Base-by-base conservation (phyloP, 805 yeast species). In the Cyberlindnera euphorbiae region DNA sequence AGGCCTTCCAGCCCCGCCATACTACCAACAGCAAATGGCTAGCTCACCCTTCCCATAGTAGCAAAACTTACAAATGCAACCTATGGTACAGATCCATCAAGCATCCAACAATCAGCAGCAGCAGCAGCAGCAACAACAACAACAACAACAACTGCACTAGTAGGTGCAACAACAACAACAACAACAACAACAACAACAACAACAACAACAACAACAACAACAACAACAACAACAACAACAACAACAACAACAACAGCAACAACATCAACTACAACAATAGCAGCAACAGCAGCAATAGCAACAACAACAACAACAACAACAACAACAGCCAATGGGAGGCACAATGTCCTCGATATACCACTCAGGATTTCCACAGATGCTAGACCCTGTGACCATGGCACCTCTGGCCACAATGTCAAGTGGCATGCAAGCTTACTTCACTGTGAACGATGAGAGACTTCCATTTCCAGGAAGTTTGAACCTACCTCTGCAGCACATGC, bases 401-500 rank as follows among this genome's bases (percentile, higher is more conserved):
- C 19, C 18, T 21, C 18, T 13, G 13, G 30, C 17, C 25, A 13
- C 17, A 12, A 17, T 17, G 24, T 4, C 13, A 4, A 7, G n/a
- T 27, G 2, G 17, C 32, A 21, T 14, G 28, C 13, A 17, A 6
- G 15, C 14, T 22, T 23, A 19, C 22, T 19, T 19, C 22, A 19
- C 22, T 19, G 22, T 19, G 22, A 19, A 19, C 11, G 53, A 51
- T 6, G 53, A 51, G 8, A 40, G 35, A 6, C 22, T 19, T 7
- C 52, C 53, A 18, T 52, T 49, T 38, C 56, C 56, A 13, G 56
- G 55, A 2, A 30, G 42, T 8, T 27, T 50, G 13, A 52, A 52
- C 12, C 36, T 50, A 16, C 41, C 31, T 21, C 22, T 9, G 22
- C 22, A 19, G 9, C 22, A 19, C 22, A 19, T 19, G 9, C 22